Base-by-base conservation (phyloP, 192 early-diverging fungal species). In the Backusella mclennaniae region DNA sequence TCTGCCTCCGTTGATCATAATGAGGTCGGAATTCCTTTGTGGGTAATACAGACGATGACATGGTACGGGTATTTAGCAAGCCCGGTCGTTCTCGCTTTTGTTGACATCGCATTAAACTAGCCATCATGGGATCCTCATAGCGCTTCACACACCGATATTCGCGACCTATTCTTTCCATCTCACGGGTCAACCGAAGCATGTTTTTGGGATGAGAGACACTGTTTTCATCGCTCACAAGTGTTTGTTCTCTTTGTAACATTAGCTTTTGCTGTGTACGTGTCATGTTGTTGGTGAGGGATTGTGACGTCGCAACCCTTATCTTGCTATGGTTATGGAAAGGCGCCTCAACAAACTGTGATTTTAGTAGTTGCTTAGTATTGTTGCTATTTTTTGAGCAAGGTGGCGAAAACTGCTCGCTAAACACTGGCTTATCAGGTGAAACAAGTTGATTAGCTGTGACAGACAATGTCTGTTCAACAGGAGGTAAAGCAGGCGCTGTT, bases 251-350 rank as follows among this genome's bases (percentile, higher is more conserved):
- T 67, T 84, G 83, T n/a, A 86, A 53, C 41, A 82, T 63, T 3
- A 84, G 41, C 38, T 86, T 86, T 66, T 86, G 83, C 59, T 86
- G 85, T 17, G 83, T 84, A 73, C 85, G 85, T 35, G 85, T 78
- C 38, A 84, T 76, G 3, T 63, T 63, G 56, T 63, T 63, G 12
- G 7, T 63, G 23, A 63, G 21, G 0, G 56, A 23, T 26, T 63
- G 56, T 63, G 56, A 63, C 0, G 56, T 63, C 3, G 56, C 56
- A 63, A 63, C 56, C 4, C 56, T 23, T 63, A 63, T 63, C 23
- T 63, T 63, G 23, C 23, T 63, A 63, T 63, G 21, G 8, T 56
- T 56, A 63, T 14, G 23, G 12, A 29, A 11, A 4, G 21, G 56
- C 2, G 56, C 9, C 56, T 63, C 56, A 29, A 63, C 56, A 11